A percentile compares a stretch with the other conserved stretches of the same genome.
Evolutionary conservation across 2,329 filamentous ascomycete species (phyloP).

Genomic region (Scytalidium sp.): DNA sequence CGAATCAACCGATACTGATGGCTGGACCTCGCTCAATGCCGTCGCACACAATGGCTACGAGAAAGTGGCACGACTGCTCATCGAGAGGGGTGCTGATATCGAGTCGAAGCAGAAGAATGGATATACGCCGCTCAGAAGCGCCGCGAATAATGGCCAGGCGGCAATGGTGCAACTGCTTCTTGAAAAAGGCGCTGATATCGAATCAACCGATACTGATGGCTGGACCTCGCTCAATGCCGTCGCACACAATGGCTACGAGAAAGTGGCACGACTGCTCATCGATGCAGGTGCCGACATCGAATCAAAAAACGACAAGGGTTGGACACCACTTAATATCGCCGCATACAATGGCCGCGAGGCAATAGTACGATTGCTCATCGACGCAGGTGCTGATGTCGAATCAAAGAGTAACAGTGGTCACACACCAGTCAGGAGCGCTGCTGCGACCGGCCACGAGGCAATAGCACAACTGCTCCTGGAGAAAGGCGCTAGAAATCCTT

Average conservation of each 20-base stretch:
- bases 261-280: slow-evolving; percentile 18
- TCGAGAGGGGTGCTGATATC: no score
- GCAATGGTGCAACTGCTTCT: slow-evolving; percentile 2
- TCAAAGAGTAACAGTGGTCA: no score
- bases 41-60: slow-evolving; percentile 12
- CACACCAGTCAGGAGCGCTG: no score
- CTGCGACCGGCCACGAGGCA: slow-evolving; percentile 8
- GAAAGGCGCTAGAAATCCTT: slow-evolving; percentile 14
- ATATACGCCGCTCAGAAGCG: no score
- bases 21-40: slow-evolving; percentile 10
- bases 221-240: slow-evolving; percentile 21
- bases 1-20: slow-evolving; percentile 7
- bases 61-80: slow-evolving; percentile 6
- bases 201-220: slow-evolving; percentile 13
- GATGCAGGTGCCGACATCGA: slow-evolving; percentile 19
- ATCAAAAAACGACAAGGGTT: slow-evolving; percentile 13
- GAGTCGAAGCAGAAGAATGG: slow-evolving; percentile 23
- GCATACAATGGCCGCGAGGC: not conserved
- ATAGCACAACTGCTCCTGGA: slow-evolving; percentile 15
- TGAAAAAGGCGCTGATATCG: no score
- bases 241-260: slow-evolving; percentile 14
- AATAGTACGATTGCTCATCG: no score
- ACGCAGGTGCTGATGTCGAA: not conserved
- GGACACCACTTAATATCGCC: not conserved
- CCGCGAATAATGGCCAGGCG: no score